phyloP scores from a whole-genome alignment of 2,329 filamentous ascomycete genomes.

The Talaromyces amestolkiae region DNA sequence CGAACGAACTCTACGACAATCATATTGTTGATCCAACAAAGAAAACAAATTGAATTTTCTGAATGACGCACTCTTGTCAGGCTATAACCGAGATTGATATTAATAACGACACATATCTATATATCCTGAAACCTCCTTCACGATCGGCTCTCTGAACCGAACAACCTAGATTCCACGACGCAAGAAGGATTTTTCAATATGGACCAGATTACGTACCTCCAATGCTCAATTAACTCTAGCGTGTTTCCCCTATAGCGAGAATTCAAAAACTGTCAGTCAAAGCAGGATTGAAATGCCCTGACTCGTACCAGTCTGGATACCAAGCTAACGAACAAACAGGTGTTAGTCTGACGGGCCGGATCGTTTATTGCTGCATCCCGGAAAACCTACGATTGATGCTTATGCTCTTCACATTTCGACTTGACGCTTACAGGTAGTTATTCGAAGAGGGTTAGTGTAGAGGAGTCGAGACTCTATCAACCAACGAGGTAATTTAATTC shows the following conservation, averaged over 20 bases:
- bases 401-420: neutral
- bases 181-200: neutral
- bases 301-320: neutral
- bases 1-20: neutral
- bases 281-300: neutral
- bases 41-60: neutral
- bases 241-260: neutral
- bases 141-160: slow-evolving; percentile 14
- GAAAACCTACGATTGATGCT: neutral
- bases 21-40: neutral
- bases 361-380: slow-evolving; percentile 12
- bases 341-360: slow-evolving; percentile 12
- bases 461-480: neutral
- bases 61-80: neutral
- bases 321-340: slow-evolving; percentile 1
- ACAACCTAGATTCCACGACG: neutral
- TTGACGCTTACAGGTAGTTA: neutral
- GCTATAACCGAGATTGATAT: neutral
- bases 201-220: neutral
- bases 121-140: neutral
- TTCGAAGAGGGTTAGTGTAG: neutral
- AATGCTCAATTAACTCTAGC: neutral
- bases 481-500: neutral
- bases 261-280: neutral
- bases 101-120: neutral